Base-by-base conservation (phyloP, 2,329 filamentous ascomycete species). In the Bertia moriformis region DNA sequence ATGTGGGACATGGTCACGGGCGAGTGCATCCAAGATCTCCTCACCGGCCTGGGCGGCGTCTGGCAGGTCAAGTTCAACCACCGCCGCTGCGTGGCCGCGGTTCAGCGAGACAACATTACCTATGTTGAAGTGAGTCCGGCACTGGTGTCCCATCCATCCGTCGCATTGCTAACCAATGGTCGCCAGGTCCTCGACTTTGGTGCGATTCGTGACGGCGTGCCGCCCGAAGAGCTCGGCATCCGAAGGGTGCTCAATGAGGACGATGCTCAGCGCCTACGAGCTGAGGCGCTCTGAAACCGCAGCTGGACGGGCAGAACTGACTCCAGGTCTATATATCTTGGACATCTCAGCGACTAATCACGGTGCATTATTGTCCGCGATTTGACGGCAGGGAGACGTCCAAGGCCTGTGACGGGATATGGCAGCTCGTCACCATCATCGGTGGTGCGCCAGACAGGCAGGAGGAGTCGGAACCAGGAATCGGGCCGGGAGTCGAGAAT, bases 31-130 rank as follows among this genome's bases (percentile, higher is more conserved):
- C 83, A 89, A 48, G 89, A 98, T 58, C 71, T 98, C 33, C 67
- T 98, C 51, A 94, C 85, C 14, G 88, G 95, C 51, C 69, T 98
- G 24, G 89, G 81, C 48, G 88, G 89, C n/a, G 91, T 98, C 5
- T 98, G 91, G 91, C 91, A 98, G 63, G 89, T 98, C 51, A 91
- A 91, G 52, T 98, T 98, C 61, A 88, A 98, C 52, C 85, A 93
- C 54, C 73, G 91, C 48, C 74, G 89, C 55, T 98, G 91, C 56
- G 91, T 98, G 41, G 91, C 91, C 43, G 91, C 91, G 35, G 91
- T 98, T 41, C 91, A 98, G 65, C 75, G 91, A 41, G 86, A 94
- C 47, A 80, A 78, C 50, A 62, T 94, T 50, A 98, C 91, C 15
- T 98, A 93, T 58, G 87, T 98, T 42, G 91, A 98, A 75, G 91